Evolutionary conservation across 805 yeast genomes (phyloP).

Genomic region (Schwanniomyces vanrijiae): DNA sequence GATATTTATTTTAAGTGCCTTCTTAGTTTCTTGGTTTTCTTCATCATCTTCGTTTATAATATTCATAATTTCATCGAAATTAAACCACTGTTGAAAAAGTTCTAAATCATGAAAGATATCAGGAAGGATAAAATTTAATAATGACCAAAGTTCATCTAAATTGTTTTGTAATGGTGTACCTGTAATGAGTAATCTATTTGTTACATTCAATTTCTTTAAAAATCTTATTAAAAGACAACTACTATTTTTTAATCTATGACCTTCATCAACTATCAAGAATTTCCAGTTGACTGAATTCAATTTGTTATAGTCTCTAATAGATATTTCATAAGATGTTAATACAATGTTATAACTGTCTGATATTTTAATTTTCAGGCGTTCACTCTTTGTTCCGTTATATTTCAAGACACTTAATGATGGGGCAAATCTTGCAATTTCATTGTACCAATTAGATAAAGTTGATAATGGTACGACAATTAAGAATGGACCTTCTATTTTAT

Average conservation of each 20-base stretch:
- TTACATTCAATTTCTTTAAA: conserved; percentile 64
- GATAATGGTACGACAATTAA: conserved; percentile 79
- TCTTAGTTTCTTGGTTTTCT: conserved; percentile 44
- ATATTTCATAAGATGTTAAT: conserved; percentile 79
- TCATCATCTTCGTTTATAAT: conserved; percentile 20
- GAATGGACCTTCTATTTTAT: conserved; percentile 78
- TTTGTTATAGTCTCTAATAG: conserved; percentile 63
- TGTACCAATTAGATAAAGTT: conserved; percentile 82
- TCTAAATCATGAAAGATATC: conserved; percentile 90
- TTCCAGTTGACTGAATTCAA: conserved; percentile 66
- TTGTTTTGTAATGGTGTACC: conserved; percentile 98
- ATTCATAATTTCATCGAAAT: conserved; percentile 61
- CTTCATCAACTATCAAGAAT: conserved; percentile 90
- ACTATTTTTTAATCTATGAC: conserved; percentile 86
- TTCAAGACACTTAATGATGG: conserved; percentile 63
- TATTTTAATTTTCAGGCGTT: conserved; percentile 47
- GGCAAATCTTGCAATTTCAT: conserved; percentile 70
- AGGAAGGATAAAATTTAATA: conserved; percentile 87
- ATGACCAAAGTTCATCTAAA: conserved; percentile 86
- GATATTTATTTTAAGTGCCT: conserved; percentile 55
- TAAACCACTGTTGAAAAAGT: conserved; percentile 92
- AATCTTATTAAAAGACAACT: conserved; percentile 73
- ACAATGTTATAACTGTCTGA: conserved; percentile 48
- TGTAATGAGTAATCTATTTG: conserved; percentile 77
- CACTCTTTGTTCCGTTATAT: conserved; percentile 63